Conservation (phyloP, 164 flowering plant species). For the Stephania japonica region DNA sequence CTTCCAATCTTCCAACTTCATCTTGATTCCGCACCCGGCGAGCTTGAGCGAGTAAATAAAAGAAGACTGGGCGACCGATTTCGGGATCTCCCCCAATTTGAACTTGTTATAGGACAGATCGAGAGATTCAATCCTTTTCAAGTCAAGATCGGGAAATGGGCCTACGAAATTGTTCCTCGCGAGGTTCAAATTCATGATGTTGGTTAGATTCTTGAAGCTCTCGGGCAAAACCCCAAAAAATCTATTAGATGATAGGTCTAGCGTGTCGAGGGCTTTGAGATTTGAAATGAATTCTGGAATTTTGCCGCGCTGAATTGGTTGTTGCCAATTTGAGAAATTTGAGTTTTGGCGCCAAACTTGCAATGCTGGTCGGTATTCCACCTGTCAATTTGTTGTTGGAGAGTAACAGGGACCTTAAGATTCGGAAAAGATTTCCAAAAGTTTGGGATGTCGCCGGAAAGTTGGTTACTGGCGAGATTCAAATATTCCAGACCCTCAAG, state of each 20-base stretch:
- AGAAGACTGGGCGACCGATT: constrained; percentile 67
- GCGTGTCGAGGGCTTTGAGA: constrained; percentile 47
- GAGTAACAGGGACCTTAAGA: constrained; percentile 31
- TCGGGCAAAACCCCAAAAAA: constrained; percentile 52
- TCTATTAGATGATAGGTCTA: constrained; percentile 52
- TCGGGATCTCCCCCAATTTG: constrained; percentile 48
- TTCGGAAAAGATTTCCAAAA: constrained; percentile 30
- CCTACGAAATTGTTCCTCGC: constrained; percentile 46
- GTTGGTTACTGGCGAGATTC: constrained; percentile 30
- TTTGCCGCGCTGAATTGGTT: constrained; percentile 37
- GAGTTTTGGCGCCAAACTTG: constrained; percentile 36
- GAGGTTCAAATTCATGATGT: constrained; percentile 68
- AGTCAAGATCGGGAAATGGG: constrained; percentile 64
- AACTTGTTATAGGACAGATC: constrained; percentile 57
- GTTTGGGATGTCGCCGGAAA: constrained; percentile 49
- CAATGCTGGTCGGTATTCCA: constrained; percentile 38
- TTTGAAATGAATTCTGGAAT: constrained; percentile 59
- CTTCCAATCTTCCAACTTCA: constrained; percentile 49
- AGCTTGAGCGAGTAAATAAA: constrained; percentile 68
- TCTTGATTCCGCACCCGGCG: constrained; percentile 59
- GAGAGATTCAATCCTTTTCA: constrained; percentile 63
- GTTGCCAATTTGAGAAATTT: constrained; percentile 43
- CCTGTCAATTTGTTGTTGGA: constrained; percentile 50
- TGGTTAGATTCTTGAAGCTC: constrained; percentile 51
- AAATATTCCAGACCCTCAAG: constrained; percentile 34